Conservation (phyloP, 176 grass and related monocot genomes). For the Thinopyrum elongatum region DNA sequence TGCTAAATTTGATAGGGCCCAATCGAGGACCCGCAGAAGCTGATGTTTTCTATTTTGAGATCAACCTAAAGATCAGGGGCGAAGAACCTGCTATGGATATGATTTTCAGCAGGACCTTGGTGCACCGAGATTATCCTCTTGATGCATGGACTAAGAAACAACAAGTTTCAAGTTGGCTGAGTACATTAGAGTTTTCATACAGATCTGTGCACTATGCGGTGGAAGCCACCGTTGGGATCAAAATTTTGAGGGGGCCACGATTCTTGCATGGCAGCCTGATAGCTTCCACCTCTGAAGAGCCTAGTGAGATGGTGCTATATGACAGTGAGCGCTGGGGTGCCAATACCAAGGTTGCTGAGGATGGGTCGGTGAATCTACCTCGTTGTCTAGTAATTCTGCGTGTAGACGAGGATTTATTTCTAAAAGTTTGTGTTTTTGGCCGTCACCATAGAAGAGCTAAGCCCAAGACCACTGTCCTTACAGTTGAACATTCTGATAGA, state of each 20-base stretch:
- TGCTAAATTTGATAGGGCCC: constrained; percentile 1
- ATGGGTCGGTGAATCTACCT: background rate
- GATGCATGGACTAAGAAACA: background rate
- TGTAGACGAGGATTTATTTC: background rate
- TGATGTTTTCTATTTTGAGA: background rate
- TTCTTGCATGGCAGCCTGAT: background rate
- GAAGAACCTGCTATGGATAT: background rate
- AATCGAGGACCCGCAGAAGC: background rate
- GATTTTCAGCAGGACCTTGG: background rate
- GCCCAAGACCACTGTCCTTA: background rate
- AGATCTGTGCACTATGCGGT: background rate
- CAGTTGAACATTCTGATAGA: background rate
- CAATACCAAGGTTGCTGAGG: background rate
- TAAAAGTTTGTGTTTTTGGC: background rate
- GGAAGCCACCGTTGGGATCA: background rate
- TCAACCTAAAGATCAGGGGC: constrained; percentile 21
- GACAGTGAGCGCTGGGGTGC: background rate
- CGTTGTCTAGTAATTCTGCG: constrained; percentile 3
- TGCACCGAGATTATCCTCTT: background rate
- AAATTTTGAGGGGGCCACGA: background rate
- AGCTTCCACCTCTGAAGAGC: background rate
- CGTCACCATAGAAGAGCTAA: background rate
- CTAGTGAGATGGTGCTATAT: background rate
- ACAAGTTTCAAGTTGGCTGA: constrained; percentile 13
- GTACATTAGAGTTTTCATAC: background rate